A percentile compares a stretch with the other conserved stretches of the same genome.
Evolutionary conservation across 2,329 filamentous ascomycete species (phyloP).

Genomic region (Emergomyces orientalis): DNA sequence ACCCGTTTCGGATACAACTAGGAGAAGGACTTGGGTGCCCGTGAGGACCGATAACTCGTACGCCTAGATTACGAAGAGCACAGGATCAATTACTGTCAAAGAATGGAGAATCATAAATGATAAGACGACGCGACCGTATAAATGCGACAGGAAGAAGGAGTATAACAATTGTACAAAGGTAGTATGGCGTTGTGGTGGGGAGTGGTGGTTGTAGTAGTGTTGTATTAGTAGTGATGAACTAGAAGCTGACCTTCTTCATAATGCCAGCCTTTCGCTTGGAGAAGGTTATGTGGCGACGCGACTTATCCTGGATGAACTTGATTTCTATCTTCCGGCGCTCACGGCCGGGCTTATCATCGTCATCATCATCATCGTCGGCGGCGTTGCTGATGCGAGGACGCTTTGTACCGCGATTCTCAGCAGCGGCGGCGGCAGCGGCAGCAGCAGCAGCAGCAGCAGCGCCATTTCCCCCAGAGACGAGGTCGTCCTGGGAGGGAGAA

Average conservation of each 20-base stretch:
- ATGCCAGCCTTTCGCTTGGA: constrained; percentile 99
- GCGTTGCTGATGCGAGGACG: constrained; percentile 67
- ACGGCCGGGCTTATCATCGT: constrained; percentile 94
- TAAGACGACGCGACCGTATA: constrained; percentile 9
- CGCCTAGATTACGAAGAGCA: constrained; percentile 49
- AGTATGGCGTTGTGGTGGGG: neutral
- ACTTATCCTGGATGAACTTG: constrained; percentile 99
- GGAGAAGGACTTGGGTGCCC: constrained; percentile 89
- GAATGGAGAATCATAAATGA: neutral
- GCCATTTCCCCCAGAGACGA: constrained; percentile 60
- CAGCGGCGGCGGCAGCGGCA: constrained; percentile 25
- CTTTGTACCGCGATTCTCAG: constrained; percentile 77
- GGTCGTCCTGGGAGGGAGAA: constrained; percentile 62
- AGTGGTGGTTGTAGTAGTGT: neutral
- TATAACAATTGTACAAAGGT: neutral
- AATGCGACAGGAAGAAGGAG: neutral
- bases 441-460: constrained; percentile 22
- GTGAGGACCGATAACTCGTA: constrained; percentile 97
- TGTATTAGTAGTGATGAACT: no score
- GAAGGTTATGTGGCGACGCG: constrained; percentile 97
- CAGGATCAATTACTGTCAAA: neutral
- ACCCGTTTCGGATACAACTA: constrained; percentile 94
- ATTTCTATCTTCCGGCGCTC: constrained; percentile 99
- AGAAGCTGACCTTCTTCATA: constrained; percentile 89
- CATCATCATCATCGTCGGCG: constrained; percentile 90